Base-by-base conservation (phyloP, 2,329 filamentous ascomycete species). In the Pseudogymnoascus sp. region DNA sequence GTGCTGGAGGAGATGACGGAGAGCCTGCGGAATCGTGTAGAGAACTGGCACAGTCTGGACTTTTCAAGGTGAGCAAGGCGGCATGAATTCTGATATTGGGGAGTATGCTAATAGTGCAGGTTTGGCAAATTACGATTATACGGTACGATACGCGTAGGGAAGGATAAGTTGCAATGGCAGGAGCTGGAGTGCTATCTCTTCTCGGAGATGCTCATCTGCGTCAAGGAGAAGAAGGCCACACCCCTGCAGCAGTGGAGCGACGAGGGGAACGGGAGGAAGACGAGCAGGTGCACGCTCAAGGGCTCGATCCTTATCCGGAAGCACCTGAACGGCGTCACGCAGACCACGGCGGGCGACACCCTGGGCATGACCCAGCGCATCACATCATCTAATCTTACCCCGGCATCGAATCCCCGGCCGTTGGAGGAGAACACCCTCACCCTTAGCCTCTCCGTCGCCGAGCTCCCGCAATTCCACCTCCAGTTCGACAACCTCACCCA, bases 241-340 rank as follows among this genome's bases (percentile, higher is more conserved):
- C 73, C 70, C 65, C 80, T 82, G 39, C 82, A 84, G 60, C 84
- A 90, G 67, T 92, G 90, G 83, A 88, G 86, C 60, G 84, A 84
- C 61, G 78, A 77, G 16, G 78, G 79, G 4, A 72, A 79, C 0
- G 82, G 81, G 22, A 82, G 82, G 62, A 92, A 88, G 73, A 79
- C 83, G 8, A 85, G 86, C 2, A 85, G 90, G 66, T 97, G 89
- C 79, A 96, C 92, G 0, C 80, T 99, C 42, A 99, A 99, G 77
- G 94, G 94, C 16, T 97, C 94, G 0, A 99, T 99, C 68, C 80
- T 99, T 65, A 97, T 99, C 76, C 97, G 96, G 79, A 97, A 96
- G 79, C 94, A 99, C 73, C 81, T 99, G 45, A 95, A 94, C 72
- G 90, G 94, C 67, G 91, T 97, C 23, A 77, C 79, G 16, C 92